Evolutionary conservation across 371 early-diverging fungal species (phyloP).

Genomic region (Neoconidiobolus thromboides): DNA sequence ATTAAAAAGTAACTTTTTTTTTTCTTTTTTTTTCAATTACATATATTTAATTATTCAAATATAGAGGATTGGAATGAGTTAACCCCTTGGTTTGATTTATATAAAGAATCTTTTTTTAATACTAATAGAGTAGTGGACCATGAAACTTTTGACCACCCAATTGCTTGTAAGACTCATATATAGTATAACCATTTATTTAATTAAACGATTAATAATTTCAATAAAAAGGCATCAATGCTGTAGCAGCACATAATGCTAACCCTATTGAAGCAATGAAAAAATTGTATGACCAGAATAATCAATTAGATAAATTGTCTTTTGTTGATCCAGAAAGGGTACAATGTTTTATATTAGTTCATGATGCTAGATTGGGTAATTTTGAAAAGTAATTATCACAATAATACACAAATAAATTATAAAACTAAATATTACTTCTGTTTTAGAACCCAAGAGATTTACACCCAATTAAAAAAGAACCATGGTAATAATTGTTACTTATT

Average conservation of each 20-base stretch:
- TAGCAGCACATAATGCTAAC: conserved; percentile 55
- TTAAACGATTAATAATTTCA: neutral
- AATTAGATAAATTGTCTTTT: conserved; percentile 37
- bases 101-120: conserved; percentile 41
- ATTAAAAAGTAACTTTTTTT: too few relatives aligned
- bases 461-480: too few relatives aligned
- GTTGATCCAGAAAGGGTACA: conserved; percentile 41
- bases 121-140: conserved; percentile 58
- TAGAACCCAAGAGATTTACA: too few relatives aligned
- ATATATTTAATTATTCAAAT: too few relatives aligned
- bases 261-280: conserved; percentile 45
- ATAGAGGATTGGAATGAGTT: too few relatives aligned
- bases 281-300: conserved; percentile 30
- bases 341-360: conserved; percentile 57
- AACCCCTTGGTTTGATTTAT: conserved; percentile 71
- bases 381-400: conserved; percentile 19
- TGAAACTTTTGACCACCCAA: conserved; percentile 86
- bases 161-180: conserved; percentile 28
- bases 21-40: too few relatives aligned
- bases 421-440: too few relatives aligned
- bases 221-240: conserved; percentile 35
- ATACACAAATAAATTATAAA: too few relatives aligned
- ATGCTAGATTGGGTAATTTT: conserved; percentile 26
- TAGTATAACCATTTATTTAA: conserved; percentile 8
- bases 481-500: too few relatives aligned